Conservation (phyloP, 495 filamentous ascomycete species). For the Thermochaetoides thermophila region DNA sequence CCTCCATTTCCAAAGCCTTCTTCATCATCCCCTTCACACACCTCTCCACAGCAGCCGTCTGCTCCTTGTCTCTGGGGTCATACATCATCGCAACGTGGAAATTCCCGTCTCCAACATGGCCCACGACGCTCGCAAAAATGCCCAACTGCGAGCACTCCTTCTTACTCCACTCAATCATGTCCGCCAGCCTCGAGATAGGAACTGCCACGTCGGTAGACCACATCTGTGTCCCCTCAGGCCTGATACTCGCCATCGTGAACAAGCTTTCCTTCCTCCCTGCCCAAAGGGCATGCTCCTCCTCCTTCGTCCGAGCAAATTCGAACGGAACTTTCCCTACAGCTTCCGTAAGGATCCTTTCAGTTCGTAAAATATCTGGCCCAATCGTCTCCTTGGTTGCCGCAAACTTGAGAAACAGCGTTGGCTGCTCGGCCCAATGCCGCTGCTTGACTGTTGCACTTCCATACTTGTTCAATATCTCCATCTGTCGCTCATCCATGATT, state of each 20-base stretch:
- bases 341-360: too few relatives aligned
- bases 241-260: slow-evolving; percentile 39
- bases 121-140: slow-evolving; percentile 54
- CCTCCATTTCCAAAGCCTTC: slow-evolving; percentile 22
- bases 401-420: slow-evolving; percentile 60
- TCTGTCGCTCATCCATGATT: slow-evolving; percentile 59
- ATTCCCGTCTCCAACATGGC: slow-evolving; percentile 48
- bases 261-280: slow-evolving; percentile 51
- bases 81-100: slow-evolving; percentile 24
- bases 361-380: slow-evolving; percentile 30
- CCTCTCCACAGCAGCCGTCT: slow-evolving; percentile 10
- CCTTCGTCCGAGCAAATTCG: slow-evolving; percentile 42
- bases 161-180: slow-evolving; percentile 56
- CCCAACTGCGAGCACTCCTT: slow-evolving; percentile 44
- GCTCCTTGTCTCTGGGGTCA: slow-evolving; percentile 9
- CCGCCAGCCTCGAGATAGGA: slow-evolving; percentile 49
- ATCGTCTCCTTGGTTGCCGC: slow-evolving; percentile 16
- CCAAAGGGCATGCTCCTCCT: slow-evolving; percentile 50
- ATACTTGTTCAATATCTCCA: slow-evolving; percentile 51
- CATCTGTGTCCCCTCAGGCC: slow-evolving; percentile 37
- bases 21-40: slow-evolving; percentile 19
- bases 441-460: slow-evolving; percentile 39
- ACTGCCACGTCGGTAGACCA: slow-evolving; percentile 63
- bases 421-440: slow-evolving; percentile 42
- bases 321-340: slow-evolving; percentile 29